Conservation (phyloP, 768 basidiomycete species). For the Tephrocybe sp. region DNA sequence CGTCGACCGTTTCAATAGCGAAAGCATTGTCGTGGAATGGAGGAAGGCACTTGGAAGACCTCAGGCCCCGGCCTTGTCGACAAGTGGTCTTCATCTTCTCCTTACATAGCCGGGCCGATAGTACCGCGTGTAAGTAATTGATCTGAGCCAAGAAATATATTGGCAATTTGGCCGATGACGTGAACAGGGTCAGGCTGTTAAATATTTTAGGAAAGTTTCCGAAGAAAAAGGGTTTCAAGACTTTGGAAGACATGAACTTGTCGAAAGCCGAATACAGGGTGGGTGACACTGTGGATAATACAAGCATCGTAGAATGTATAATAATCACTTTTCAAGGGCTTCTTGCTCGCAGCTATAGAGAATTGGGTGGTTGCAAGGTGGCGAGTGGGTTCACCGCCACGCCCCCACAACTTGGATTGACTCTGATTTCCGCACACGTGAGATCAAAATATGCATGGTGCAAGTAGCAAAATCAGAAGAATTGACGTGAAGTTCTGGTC, state of each 20-base stretch:
- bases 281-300: no score
- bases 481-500: background rate
- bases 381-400: no score
- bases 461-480: background rate
- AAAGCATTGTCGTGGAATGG: conserved; percentile 13
- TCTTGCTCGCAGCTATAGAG: no score
- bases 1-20: conserved; percentile 5
- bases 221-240: background rate
- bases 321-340: no score
- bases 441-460: background rate
- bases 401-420: background rate
- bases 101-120: conserved; percentile 8
- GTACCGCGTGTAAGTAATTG: conserved; percentile 9
- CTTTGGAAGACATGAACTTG: background rate
- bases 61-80: conserved; percentile 4
- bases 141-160: conserved; percentile 2
- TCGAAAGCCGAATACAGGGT: background rate
- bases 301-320: no score
- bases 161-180: conserved; percentile 8
- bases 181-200: conserved; percentile 4
- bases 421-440: background rate
- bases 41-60: conserved; percentile 4
- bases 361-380: no score
- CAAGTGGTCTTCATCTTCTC: conserved; percentile 4
- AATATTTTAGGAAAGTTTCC: conserved; percentile 7